Percentiles rank a stretch among this genome's conserved stretches.
These are phyloP conservation scores for Chondrus crispus DNA, from an alignment of 23 red algal species.

Conservation along the genomic window DNA sequence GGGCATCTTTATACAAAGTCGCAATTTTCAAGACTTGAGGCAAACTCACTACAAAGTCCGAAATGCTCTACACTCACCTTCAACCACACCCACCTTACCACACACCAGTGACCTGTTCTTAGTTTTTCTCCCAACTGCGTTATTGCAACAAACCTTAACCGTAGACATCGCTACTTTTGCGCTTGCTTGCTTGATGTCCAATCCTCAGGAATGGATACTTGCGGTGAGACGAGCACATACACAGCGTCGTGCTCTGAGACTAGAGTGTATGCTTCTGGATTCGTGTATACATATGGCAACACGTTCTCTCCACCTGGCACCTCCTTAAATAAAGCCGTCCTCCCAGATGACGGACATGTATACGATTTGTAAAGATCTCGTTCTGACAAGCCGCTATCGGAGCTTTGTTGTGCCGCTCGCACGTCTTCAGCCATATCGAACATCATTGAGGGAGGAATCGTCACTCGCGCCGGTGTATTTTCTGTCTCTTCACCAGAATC, in stretches of 20 bases:
- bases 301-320: slow-evolving; percentile 62
- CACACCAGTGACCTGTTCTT: too few species aligned
- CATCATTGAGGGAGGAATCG: not conserved
- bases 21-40: too few species aligned
- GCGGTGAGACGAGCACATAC: slow-evolving; percentile 50
- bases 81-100: too few species aligned
- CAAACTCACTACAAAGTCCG: too few species aligned
- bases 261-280: slow-evolving; percentile 68
- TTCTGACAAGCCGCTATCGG: not conserved
- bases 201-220: slow-evolving; percentile 43
- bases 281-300: slow-evolving; percentile 79
- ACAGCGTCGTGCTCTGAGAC: slow-evolving; percentile 69
- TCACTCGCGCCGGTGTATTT: not conserved
- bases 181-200: too few species aligned
- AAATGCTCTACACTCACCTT: too few species aligned
- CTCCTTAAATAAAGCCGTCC: slow-evolving; percentile 39
- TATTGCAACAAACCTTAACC: too few species aligned
- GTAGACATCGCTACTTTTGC: too few species aligned
- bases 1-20: too few species aligned
- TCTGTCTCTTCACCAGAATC: not conserved
- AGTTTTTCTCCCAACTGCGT: too few species aligned
- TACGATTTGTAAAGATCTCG: not conserved
- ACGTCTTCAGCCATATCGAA: slow-evolving; percentile 7
- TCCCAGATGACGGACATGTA: slow-evolving; percentile 37
- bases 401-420: not conserved